Percentiles rank a stretch among this genome's conserved stretches.
These are phyloP conservation scores for Arachnomyces sp. DNA, from an alignment of 2,329 filamentous ascomycete species.

Conservation along the genomic window DNA sequence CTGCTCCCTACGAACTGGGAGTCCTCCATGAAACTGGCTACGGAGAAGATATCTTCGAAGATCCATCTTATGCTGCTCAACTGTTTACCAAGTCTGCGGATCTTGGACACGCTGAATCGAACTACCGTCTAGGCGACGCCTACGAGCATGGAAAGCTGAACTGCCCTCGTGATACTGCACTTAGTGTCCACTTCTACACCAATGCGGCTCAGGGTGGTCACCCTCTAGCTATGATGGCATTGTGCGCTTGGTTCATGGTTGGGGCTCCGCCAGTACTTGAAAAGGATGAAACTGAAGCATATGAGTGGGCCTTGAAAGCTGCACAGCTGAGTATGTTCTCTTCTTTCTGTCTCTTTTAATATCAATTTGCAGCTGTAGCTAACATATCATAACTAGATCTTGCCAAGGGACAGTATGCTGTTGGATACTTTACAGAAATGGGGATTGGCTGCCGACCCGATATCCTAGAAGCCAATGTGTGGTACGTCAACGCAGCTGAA, in stretches of 20 bases:
- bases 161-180: slow-evolving; percentile 81
- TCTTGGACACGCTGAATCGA: slow-evolving; percentile 77
- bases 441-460: slow-evolving; percentile 92
- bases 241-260: slow-evolving; percentile 98
- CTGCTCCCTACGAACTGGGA: slow-evolving; percentile 83
- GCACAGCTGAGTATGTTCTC: slow-evolving; percentile 67
- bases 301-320: slow-evolving; percentile 86
- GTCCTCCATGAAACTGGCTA: slow-evolving; percentile 86
- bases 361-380: slow-evolving; percentile 1
- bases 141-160: slow-evolving; percentile 86
- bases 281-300: slow-evolving; percentile 92
- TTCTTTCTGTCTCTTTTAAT: not conserved
- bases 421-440: slow-evolving; percentile 97
- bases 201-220: slow-evolving; percentile 79
- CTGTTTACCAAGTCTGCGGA: slow-evolving; percentile 92
- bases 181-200: slow-evolving; percentile 97
- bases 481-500: slow-evolving; percentile 94
- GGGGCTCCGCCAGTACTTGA: slow-evolving; percentile 86
- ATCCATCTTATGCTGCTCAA: slow-evolving; percentile 83
- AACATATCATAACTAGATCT: slow-evolving; percentile 28
- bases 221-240: slow-evolving; percentile 87
- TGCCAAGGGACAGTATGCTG: slow-evolving; percentile 75
- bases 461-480: slow-evolving; percentile 92
- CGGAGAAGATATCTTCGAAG: slow-evolving; percentile 86
- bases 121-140: slow-evolving; percentile 83